These are phyloP conservation scores for Calonectria pauciramosa DNA, from an alignment of 2,329 filamentous ascomycete species.

Conservation along the genomic window DNA sequence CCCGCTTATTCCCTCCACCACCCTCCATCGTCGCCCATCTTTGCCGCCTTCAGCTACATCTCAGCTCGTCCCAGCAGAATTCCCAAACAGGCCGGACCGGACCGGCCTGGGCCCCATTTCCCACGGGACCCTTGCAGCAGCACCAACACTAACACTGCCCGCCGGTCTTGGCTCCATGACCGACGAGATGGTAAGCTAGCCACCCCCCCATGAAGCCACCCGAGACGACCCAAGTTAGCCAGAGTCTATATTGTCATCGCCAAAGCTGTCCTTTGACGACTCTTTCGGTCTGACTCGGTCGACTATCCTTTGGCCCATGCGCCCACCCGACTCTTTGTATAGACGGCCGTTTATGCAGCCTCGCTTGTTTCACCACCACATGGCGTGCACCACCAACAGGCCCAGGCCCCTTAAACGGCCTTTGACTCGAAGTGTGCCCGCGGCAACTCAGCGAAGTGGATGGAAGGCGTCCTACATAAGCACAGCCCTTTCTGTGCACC, in stretches of 20 bases:
- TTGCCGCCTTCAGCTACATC: neutral
- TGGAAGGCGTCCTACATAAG: neutral
- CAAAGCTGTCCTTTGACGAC: neutral
- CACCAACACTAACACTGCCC: conserved; percentile 12
- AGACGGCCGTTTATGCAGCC: neutral
- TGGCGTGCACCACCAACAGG: neutral
- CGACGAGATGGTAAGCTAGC: neutral
- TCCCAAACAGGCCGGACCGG: neutral
- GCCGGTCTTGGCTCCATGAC: conserved; percentile 15
- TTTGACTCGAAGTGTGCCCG: neutral
- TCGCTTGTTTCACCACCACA: neutral
- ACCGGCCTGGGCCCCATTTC: neutral
- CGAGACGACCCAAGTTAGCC: neutral
- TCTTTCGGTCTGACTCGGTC: neutral
- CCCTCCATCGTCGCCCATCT: neutral
- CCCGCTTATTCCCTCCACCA: conserved; percentile 17
- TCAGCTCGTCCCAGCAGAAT: neutral
- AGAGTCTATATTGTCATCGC: neutral
- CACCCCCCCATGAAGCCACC: neutral
- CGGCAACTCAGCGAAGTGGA: neutral
- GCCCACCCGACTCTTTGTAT: neutral
- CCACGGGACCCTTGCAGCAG: conserved; percentile 17
- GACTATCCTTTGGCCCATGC: neutral
- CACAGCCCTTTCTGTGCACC: neutral
- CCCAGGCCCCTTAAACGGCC: neutral